These are phyloP conservation scores for Bipolaris cookei DNA, from an alignment of 2,329 filamentous ascomycete genomes.

Conservation along the genomic window DNA sequence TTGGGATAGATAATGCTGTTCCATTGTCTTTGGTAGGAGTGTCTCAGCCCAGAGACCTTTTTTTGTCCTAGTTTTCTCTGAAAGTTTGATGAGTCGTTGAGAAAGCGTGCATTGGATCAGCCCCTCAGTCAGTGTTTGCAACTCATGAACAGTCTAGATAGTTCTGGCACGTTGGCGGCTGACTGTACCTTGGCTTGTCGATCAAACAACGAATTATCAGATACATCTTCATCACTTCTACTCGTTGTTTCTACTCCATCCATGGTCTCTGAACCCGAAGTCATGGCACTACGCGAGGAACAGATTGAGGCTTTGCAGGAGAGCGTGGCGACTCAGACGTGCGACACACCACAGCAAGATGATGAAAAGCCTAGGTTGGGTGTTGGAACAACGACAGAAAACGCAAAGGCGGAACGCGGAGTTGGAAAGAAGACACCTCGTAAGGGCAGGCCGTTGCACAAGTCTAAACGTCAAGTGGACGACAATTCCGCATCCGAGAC, in stretches of 20 bases:
- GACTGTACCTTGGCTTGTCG: slow-evolving; percentile 15
- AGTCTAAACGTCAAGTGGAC: slow-evolving; percentile 25
- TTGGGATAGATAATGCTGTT: too few relatives aligned
- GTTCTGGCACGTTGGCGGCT: slow-evolving; percentile 12
- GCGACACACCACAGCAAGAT: not conserved
- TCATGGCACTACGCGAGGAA: slow-evolving; percentile 18
- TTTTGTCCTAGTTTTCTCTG: too few relatives aligned
- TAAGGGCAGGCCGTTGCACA: slow-evolving; percentile 24
- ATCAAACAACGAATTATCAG: slow-evolving; percentile 23
- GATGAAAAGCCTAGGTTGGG: slow-evolving; percentile 12
- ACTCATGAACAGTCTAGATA: slow-evolving; percentile 32
- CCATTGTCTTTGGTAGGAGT: too few relatives aligned
- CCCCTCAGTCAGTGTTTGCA: not conserved
- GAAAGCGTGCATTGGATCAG: too few relatives aligned
- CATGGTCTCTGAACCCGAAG: slow-evolving; percentile 29
- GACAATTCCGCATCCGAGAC: slow-evolving; percentile 33
- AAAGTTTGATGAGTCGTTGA: too few relatives aligned
- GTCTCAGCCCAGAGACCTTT: too few relatives aligned
- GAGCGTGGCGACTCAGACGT: slow-evolving; percentile 13
- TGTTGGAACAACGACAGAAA: slow-evolving; percentile 13
- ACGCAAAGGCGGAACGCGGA: slow-evolving; percentile 11
- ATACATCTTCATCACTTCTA: slow-evolving; percentile 33
- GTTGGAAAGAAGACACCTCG: slow-evolving; percentile 19
- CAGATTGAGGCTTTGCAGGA: slow-evolving; percentile 26
- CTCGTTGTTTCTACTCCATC: slow-evolving; percentile 35